A percentile compares a stretch with the other conserved stretches of the same genome.
phyloP scores from a whole-genome alignment of 495 filamentous ascomycete species.

The Penicillium turbatum region DNA sequence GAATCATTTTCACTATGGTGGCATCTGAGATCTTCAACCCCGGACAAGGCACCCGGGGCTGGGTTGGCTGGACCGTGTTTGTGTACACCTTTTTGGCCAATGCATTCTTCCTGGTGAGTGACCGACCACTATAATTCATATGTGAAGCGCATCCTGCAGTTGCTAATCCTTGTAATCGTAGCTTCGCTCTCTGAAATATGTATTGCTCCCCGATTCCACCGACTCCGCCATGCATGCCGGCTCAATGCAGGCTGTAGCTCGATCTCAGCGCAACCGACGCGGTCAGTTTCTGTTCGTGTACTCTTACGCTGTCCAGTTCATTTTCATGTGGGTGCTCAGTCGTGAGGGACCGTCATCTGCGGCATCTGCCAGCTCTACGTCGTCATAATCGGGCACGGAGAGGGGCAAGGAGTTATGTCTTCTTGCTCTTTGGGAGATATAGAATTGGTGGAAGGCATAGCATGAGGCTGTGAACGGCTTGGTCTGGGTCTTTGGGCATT shows the following conservation, averaged over 20 bases:
- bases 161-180: slow-evolving; percentile 38
- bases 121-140: not conserved
- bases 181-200: slow-evolving; percentile 93
- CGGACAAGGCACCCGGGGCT: slow-evolving; percentile 74
- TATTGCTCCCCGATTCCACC: slow-evolving; percentile 81
- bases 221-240: slow-evolving; percentile 57
- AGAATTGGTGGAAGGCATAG: slow-evolving; percentile 16
- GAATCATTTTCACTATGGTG: slow-evolving; percentile 80
- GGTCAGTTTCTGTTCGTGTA: slow-evolving; percentile 97
- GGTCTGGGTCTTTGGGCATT: slow-evolving; percentile 5
- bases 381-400: slow-evolving; percentile 23
- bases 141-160: not conserved
- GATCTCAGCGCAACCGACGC: slow-evolving; percentile 79
- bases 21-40: slow-evolving; percentile 71
- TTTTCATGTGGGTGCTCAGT: slow-evolving; percentile 92
- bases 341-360: slow-evolving; percentile 41
- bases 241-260: slow-evolving; percentile 71
- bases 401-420: slow-evolving; percentile 12
- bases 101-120: slow-evolving; percentile 86
- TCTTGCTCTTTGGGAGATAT: slow-evolving; percentile 16
- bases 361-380: slow-evolving; percentile 20
- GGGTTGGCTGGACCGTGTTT: slow-evolving; percentile 86
- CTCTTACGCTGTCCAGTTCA: slow-evolving; percentile 85
- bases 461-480: slow-evolving; percentile 5
- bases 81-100: slow-evolving; percentile 87